These are phyloP conservation scores for Nitzschia inconspicua DNA, from an alignment of 108 stramenopile genomes.

Conservation along the genomic window DNA sequence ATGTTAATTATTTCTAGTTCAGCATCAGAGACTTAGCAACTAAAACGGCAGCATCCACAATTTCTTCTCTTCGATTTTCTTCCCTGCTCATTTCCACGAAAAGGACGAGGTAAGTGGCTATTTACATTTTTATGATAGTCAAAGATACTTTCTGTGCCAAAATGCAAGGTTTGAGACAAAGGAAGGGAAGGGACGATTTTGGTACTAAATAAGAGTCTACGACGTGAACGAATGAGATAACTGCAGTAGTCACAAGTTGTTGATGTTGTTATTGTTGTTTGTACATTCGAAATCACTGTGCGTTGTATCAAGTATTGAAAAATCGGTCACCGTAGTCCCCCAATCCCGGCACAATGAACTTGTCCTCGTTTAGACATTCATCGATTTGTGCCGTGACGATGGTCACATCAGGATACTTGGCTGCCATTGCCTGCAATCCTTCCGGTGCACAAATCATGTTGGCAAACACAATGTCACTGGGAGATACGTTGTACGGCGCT, in stretches of 20 bases:
- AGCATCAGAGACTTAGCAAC: too few relatives aligned
- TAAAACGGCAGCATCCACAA: too few relatives aligned
- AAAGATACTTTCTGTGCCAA: neutral
- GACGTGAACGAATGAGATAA: too few relatives aligned
- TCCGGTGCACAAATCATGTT: conserved; percentile 97
- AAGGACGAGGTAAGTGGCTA: too few relatives aligned
- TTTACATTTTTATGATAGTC: neutral
- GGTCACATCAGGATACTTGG: conserved; percentile 37
- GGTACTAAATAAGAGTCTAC: too few relatives aligned
- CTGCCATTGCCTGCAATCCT: conserved; percentile 59
- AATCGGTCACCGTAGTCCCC: conserved; percentile 98
- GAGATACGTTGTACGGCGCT: conserved; percentile 49
- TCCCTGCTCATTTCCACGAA: too few relatives aligned
- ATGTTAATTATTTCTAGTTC: too few relatives aligned
- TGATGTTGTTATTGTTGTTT: too few relatives aligned
- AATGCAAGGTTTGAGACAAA: neutral
- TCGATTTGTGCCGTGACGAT: conserved; percentile 93
- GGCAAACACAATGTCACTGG: conserved; percentile 82
- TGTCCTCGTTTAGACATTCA: conserved; percentile 87
- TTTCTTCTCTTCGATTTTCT: too few relatives aligned
- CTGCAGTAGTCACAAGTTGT: too few relatives aligned
- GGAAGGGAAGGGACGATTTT: too few relatives aligned
- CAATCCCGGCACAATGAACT: conserved; percentile 96
- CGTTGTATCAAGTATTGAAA: conserved; percentile 77
- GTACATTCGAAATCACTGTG: too few relatives aligned